Percentiles rank a stretch among this genome's conserved stretches.
These are phyloP conservation scores for Aquanectria penicillioides DNA, from an alignment of 2,329 filamentous ascomycete species.

Conservation along the genomic window DNA sequence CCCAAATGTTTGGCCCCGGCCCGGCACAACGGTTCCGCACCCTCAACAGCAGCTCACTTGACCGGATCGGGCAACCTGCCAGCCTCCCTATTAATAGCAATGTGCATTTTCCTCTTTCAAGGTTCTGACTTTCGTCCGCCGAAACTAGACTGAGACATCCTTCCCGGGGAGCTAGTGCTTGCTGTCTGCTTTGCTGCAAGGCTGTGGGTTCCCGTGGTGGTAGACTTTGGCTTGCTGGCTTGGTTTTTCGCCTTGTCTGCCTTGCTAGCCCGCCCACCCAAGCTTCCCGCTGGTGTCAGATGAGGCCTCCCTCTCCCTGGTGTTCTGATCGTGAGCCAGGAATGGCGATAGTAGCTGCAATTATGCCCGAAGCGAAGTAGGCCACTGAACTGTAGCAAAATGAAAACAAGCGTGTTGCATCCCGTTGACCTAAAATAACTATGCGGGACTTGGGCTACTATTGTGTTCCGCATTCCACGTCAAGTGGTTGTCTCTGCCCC, in stretches of 20 bases:
- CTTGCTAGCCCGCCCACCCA: conserved; percentile 27
- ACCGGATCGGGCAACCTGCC: conserved; percentile 13
- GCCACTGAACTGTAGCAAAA: not conserved
- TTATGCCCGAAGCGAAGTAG: not conserved
- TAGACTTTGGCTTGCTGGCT: not conserved
- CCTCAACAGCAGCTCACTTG: not conserved
- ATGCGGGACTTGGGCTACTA: conserved; percentile 6
- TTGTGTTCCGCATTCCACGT: not conserved
- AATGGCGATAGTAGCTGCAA: not conserved
- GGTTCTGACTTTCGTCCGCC: conserved; percentile 17
- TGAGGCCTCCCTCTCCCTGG: conserved; percentile 37
- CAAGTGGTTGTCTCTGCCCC: not conserved
- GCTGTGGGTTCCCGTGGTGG: conserved; percentile 22
- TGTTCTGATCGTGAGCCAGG: not conserved
- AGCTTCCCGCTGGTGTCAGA: conserved; percentile 15
- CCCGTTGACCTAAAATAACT: conserved; percentile 15
- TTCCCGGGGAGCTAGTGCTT: conserved; percentile 21
- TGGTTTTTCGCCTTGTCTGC: conserved; percentile 10
- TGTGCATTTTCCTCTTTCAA: conserved; percentile 17
- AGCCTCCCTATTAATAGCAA: conserved; percentile 20
- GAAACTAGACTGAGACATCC: conserved; percentile 20
- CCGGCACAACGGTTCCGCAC: conserved; percentile 19
- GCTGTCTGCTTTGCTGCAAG: conserved; percentile 31
- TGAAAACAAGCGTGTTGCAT: conserved; percentile 3
- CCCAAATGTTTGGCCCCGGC: not conserved